These are phyloP conservation scores for Moricandia arvensis DNA, from an alignment of 345 rosid genomes.

Conservation along the genomic window DNA sequence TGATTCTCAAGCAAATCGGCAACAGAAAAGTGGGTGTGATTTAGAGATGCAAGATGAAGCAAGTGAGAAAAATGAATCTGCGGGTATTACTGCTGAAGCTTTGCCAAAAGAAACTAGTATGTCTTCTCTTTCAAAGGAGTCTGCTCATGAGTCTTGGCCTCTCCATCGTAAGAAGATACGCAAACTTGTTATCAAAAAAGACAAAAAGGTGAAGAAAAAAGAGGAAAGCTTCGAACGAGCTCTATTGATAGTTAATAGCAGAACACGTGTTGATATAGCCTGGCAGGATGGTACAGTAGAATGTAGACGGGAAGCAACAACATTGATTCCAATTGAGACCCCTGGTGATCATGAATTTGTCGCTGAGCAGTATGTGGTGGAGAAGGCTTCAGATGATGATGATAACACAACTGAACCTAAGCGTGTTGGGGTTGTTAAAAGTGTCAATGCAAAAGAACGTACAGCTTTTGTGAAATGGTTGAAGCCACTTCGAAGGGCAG, in stretches of 20 bases:
- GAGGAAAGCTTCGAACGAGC: conserved; percentile 89
- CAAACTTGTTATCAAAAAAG: conserved; percentile 73
- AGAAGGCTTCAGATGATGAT: conserved; percentile 72
- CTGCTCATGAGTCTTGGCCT: conserved; percentile 76
- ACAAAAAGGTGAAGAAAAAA: conserved; percentile 73
- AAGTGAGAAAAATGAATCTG: conserved; percentile 41
- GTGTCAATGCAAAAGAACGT: too few relatives aligned
- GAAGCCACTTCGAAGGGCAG: too few relatives aligned
- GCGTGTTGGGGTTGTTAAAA: too few relatives aligned
- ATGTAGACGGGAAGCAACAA: conserved; percentile 48
- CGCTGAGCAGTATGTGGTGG: conserved; percentile 89
- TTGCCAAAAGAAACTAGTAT: conserved; percentile 41
- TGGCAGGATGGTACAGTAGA: conserved; percentile 90
- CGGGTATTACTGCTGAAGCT: conserved; percentile 41
- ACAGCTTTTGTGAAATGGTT: too few relatives aligned
- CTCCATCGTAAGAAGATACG: conserved; percentile 89
- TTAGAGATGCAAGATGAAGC: too few relatives aligned
- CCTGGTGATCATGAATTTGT: conserved; percentile 99
- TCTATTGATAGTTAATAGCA: conserved; percentile 63
- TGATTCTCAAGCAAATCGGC: conserved; percentile 47
- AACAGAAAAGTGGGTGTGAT: too few relatives aligned
- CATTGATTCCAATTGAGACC: conserved; percentile 83
- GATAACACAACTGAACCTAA: conserved; percentile 52
- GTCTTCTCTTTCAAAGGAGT: conserved; percentile 61
- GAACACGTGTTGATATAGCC: conserved; percentile 69